Evolutionary conservation across 768 basidiomycete species (phyloP).

Genomic region (Neoboletus subvelutipes): DNA sequence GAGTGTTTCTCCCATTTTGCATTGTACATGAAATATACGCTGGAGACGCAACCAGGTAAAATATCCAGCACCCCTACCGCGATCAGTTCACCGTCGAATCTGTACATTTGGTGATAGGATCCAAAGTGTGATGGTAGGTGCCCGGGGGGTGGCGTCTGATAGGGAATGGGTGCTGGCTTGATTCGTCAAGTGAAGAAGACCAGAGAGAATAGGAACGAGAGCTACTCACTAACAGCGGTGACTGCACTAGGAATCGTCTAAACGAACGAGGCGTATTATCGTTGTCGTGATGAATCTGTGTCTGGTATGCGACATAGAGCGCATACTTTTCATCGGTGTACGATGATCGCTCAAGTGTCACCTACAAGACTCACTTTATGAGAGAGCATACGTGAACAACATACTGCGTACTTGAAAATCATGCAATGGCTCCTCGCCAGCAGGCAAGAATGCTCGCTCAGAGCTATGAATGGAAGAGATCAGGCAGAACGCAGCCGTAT

Average conservation of each 20-base stretch:
- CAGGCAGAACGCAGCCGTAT: constrained; percentile 39
- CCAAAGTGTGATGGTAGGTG: constrained; percentile 81
- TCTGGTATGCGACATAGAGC: constrained; percentile 77
- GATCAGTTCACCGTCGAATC: constrained; percentile 75
- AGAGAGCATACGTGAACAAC: neutral
- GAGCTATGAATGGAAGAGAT: constrained; percentile 52
- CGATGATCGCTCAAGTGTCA: constrained; percentile 71
- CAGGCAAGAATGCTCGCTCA: constrained; percentile 41
- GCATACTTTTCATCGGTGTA: constrained; percentile 79
- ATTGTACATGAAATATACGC: constrained; percentile 91
- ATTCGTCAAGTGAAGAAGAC: constrained; percentile 1
- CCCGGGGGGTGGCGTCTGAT: constrained; percentile 43
- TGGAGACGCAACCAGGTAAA: constrained; percentile 79
- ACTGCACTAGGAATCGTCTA: constrained; percentile 72
- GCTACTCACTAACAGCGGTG: constrained; percentile 64
- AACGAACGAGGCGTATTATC: constrained; percentile 55
- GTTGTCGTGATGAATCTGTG: constrained; percentile 70
- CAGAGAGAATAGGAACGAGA: neutral
- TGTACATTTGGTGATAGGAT: constrained; percentile 90
- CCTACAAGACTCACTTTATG: constrained; percentile 41
- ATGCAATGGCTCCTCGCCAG: constrained; percentile 40
- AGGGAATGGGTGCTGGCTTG: constrained; percentile 63
- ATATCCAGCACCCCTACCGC: constrained; percentile 91
- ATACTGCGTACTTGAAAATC: constrained; percentile 54
- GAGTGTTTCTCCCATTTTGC: constrained; percentile 65